Base-by-base conservation (phyloP, 768 basidiomycete genomes). In the Boletus subcaerulescens region DNA sequence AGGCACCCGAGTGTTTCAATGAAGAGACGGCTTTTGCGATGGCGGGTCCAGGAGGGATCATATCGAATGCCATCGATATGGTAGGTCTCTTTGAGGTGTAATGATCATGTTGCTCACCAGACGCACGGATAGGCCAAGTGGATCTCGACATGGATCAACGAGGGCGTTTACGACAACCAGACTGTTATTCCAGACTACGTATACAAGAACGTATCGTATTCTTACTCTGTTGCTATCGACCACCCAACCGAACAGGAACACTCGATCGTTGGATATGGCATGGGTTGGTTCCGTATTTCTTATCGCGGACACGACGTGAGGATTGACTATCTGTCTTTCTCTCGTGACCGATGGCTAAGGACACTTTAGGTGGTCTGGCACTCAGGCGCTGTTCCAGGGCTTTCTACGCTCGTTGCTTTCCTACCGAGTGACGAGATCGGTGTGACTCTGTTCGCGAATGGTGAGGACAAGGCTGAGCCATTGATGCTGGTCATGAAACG, bases 11-110 rank as follows among this genome's bases (percentile, higher is more conserved):
- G 33, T 70, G 64, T 57, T 65, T 74, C n/a, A 57, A 55, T 2
- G 71, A 74, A 46, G 57, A 68, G 0, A 53, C 35, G 7, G 60
- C 52, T 6, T 59, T 65, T 0, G 29, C 69, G 15, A 57, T 62
- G 14, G 72, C 76, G 5, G 78, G 77, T 6, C 55, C 77, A 0
- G 78, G 75, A 3, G 79, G 77, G 2, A 40, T 80, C n/a, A 76
- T 78, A 29, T 76, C 78, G 29, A 77, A 57, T 24, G 69, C 66
- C 0, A 53, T 70, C 15, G 79, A 80, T 33, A 68, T 81, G 73
- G 79, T 50, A 4, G 15, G 41, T 42, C 9, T 29, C 38, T 20
- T 0, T n/a, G 29, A 14, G 6, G 5, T 24, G 5, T 24, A 5
- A 6, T 31, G 9, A 8, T 32, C n/a, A 18, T 20, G 14, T 24